Evolutionary conservation across 331 rosid species (phyloP).

Genomic region (Cucumis variabilis): DNA sequence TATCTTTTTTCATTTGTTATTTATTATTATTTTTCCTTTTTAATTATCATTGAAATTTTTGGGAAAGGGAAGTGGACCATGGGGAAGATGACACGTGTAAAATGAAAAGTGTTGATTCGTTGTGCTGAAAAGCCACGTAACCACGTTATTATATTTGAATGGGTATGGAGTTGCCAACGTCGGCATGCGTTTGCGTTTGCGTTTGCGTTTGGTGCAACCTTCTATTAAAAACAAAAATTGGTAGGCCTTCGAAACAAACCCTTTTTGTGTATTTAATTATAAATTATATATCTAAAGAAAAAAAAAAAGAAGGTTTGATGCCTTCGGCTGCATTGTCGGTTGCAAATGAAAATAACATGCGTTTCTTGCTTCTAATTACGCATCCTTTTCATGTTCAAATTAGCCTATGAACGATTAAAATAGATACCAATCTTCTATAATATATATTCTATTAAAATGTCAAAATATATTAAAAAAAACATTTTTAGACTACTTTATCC

Average conservation of each 20-base stretch:
- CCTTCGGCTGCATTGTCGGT: too few species aligned
- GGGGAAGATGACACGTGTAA: neutral
- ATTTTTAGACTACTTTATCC: too few species aligned
- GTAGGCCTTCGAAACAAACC: neutral
- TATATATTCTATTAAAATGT: too few species aligned
- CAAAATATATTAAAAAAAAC: too few species aligned
- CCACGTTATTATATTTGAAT: neutral
- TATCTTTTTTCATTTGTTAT: neutral
- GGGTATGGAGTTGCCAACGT: neutral
- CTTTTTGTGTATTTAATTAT: neutral
- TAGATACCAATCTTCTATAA: too few species aligned
- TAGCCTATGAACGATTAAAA: too few species aligned
- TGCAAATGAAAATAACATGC: too few species aligned
- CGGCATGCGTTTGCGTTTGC: slow-evolving; percentile 12
- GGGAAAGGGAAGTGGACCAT: neutral
- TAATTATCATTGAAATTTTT: neutral
- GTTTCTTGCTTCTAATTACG: too few species aligned
- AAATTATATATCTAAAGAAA: too few species aligned
- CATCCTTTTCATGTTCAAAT: too few species aligned
- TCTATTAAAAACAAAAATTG: neutral
- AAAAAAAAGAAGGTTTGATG: too few species aligned
- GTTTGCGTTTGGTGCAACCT: slow-evolving; percentile 22
- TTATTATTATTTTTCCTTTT: neutral
- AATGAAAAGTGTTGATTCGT: neutral
- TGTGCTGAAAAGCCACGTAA: slow-evolving; percentile 28